Base-by-base conservation (phyloP, 371 early-diverging fungal genomes). In the Coemansia sp. region DNA sequence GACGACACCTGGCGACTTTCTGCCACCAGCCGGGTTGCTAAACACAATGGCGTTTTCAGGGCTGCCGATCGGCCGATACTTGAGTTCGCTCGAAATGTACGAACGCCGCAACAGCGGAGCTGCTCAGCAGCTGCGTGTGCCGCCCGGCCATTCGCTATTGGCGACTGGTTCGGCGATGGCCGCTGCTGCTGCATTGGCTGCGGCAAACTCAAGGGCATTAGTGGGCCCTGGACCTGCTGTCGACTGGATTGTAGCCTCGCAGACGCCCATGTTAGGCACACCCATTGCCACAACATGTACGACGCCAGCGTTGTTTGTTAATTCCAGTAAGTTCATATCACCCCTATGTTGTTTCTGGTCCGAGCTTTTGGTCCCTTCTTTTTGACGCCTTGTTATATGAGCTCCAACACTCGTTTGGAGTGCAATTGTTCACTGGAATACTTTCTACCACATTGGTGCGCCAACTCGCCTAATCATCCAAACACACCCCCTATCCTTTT, bases 291-390 rank as follows among this genome's bases (percentile, higher is more conserved):
- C 76, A 1, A 71, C 62, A 15, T 55, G 65, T 15, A 75, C 76
- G 15, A 70, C 76, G 1, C 76, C 76, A 1, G 76, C 76, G 17
- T 58, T 75, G 24, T 75, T 71, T 61, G 71, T 75, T 21, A 63
- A 52, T n/a, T 8, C 58, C 29, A 61, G 68, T 19, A 36, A 58
- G 19, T 26, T 58, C 17, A 15, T 48, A 48, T 48, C n/a, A 41
- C 4, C 6, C 1, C 44, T 11, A 4, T 13, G 8, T 12, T 41
- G 4, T 15, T 12, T 12, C 44, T 41, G 44, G 5, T 41, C 44
- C n/a, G 12, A n/a, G 44, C 44, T 41, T 41, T 32, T 32, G 44
- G 44, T 13, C 44, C 12, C 44, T 41, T 12, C n/a, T 15, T 41
- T 41, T 12, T 41, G 13, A 2, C 15, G 44, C n/a, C 44, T n/a